These are phyloP conservation scores for Penicillium sp. DNA, from an alignment of 2,329 filamentous ascomycete genomes.

Conservation along the genomic window DNA sequence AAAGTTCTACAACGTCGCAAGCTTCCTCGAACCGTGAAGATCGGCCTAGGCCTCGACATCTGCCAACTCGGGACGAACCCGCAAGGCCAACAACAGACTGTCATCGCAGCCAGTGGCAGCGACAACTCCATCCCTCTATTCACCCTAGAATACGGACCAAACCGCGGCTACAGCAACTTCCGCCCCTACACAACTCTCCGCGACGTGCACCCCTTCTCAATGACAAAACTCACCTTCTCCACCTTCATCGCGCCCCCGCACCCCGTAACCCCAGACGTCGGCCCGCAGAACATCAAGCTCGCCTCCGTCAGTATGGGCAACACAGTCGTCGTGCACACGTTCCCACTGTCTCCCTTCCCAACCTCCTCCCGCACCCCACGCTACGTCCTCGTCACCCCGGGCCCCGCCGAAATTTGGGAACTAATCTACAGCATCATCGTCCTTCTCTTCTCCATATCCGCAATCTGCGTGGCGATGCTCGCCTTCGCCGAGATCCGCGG, in stretches of 20 bases:
- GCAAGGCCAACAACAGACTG: constrained; percentile 62
- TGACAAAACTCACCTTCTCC: constrained; percentile 49
- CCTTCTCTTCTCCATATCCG: constrained; percentile 52
- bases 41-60: constrained; percentile 69
- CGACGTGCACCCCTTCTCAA: constrained; percentile 50
- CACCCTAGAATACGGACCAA: constrained; percentile 59
- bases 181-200: constrained; percentile 44
- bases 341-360: constrained; percentile 53
- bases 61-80: constrained; percentile 55
- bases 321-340: constrained; percentile 67
- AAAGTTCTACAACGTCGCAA: constrained; percentile 46
- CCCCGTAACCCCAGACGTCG: constrained; percentile 41
- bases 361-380: constrained; percentile 47
- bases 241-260: constrained; percentile 45
- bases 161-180: constrained; percentile 41
- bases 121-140: constrained; percentile 70
- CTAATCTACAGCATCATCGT: constrained; percentile 50
- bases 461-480: constrained; percentile 56
- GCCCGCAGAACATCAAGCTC: constrained; percentile 60
- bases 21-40: constrained; percentile 60
- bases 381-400: constrained; percentile 60
- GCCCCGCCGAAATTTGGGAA: constrained; percentile 46
- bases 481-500: constrained; percentile 55
- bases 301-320: constrained; percentile 75
- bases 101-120: constrained; percentile 69